Evolutionary conservation across 768 basidiomycete species (phyloP), one percentile per base, ranked within the genome.

Genomic region (Harrya chromipes): DNA sequence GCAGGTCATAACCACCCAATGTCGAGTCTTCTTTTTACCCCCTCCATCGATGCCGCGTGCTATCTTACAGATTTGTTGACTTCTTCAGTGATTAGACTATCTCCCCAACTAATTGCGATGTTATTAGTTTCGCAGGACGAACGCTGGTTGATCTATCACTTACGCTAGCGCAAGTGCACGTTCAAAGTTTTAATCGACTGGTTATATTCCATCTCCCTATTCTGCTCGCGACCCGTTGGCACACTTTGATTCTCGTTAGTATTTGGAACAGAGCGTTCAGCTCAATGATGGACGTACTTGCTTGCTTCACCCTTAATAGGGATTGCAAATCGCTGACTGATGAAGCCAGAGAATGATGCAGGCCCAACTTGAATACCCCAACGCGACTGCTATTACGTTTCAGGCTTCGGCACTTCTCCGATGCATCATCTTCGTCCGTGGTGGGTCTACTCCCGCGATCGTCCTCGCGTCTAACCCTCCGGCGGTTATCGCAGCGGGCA

Each of bases 1-100:
- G 9, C 40, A 19, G 27, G 12, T 48, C 16, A 46, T 59, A 21
- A 7, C 46, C 43, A 43, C 46, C 31, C 9, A 43, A 27, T 12
- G 26, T 11, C 8, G 24, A 38, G 26, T 47, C 6, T 23, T 4
- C 23, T 24, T 11, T 6, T 4, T 31, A 37, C 34, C 34, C 21
- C 43, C 50, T 44, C 38, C 52, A 57, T 44, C 38, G 13, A 46
- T 42, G 44, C 35, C 31, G 17, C 29, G 11, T 29, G 12, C 11
- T n/a, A 40, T 29, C 14, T 16, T 21, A 50, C 21, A 35, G 37
- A 51, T 23, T 1, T 11, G 1, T 24, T 1, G 35, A 31, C 13
- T 26, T 17, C 10, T 14, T 16, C 19, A 34, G 33, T 26, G 33
- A 11, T 6, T 19, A 20, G 14, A 26, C 23, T 19, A 1, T 10